Base-by-base conservation (phyloP, 2,329 filamentous ascomycete species). In the Chrysoporthe austroafricana region DNA sequence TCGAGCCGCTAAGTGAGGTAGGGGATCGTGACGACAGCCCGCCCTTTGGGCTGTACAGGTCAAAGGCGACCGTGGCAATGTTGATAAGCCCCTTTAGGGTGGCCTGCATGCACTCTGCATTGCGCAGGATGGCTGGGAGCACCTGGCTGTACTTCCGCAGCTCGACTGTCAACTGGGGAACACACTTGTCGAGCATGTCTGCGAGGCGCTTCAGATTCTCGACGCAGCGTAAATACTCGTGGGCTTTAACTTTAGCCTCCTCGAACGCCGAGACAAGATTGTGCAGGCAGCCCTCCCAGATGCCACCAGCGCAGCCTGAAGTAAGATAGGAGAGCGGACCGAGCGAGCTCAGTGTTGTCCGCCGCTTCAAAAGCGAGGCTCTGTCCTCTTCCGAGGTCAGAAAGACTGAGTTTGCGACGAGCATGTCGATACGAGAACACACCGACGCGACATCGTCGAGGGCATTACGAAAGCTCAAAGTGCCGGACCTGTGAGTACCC, bases 191-290 rank as follows among this genome's bases (percentile, higher is more conserved):
- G n/a, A 64, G 63, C 63, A 58, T 58, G 18, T 42, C 52, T n/a
- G 63, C 52, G 26, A 64, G 43, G 16, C 52, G 52, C 26, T 59
- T 58, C 11, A 64, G 63, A 32, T 36, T 64, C 63, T 58, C 56
- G 21, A 58, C 18, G 52, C 63, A 64, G 52, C 39, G 43, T 13
- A 64, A 42, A n/a, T 58, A 64, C 32, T 64, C 63, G 63, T 64
- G 52, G 13, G 26, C 52, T 21, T 59, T 59, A 21, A 64, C 63
- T 2, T 42, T 34, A 6, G 39, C 34, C 42, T 59, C 54, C 16
- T 64, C 39, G 36, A 64, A 64, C 11, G 63, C 63, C 26, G 52
- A 36, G 63, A 64, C 63, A 42, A 64, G 36, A 42, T 59, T 64
- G 26, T 48, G 39, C 52, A 64, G 32, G 44, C 63, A 64, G 11